phyloP scores from a whole-genome alignment of 192 early-diverging fungal genomes.

The Backusella tuberculispora region DNA sequence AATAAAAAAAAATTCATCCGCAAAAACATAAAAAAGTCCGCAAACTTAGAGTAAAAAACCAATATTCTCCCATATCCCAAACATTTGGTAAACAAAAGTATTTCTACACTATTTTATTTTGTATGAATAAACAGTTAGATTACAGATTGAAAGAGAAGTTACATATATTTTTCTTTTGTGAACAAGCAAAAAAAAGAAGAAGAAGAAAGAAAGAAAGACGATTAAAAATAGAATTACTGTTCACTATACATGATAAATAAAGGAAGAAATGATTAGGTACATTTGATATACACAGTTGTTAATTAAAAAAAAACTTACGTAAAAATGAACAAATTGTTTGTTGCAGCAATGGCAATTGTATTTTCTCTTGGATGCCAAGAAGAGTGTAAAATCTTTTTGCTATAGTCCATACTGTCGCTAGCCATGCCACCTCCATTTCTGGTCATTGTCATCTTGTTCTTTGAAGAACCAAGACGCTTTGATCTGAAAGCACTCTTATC shows the following conservation, averaged over 20 bases:
- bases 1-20: constrained; percentile 2
- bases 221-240: too few relatives aligned
- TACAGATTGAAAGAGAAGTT: neutral
- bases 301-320: constrained; percentile 40
- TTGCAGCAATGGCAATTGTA: constrained; percentile 89
- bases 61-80: too few relatives aligned
- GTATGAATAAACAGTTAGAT: constrained; percentile 1
- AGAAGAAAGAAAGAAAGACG: neutral
- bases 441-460: constrained; percentile 67
- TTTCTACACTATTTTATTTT: neutral
- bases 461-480: constrained; percentile 71
- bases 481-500: constrained; percentile 99
- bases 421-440: constrained; percentile 38
- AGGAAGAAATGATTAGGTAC: neutral
- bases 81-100: too few relatives aligned
- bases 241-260: constrained; percentile 1
- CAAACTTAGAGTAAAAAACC: too few relatives aligned
- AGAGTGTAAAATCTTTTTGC: constrained; percentile 91
- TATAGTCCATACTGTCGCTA: constrained; percentile 83
- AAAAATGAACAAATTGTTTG: constrained; percentile 91
- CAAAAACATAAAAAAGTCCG: too few relatives aligned
- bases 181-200: neutral
- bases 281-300: neutral
- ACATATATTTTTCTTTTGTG: neutral
- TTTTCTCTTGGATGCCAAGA: constrained; percentile 95